A percentile compares a stretch with the other conserved stretches of the same genome.
Conservation (phyloP, 164 flowering plant genomes). For the Warburgia ugandensis region DNA sequence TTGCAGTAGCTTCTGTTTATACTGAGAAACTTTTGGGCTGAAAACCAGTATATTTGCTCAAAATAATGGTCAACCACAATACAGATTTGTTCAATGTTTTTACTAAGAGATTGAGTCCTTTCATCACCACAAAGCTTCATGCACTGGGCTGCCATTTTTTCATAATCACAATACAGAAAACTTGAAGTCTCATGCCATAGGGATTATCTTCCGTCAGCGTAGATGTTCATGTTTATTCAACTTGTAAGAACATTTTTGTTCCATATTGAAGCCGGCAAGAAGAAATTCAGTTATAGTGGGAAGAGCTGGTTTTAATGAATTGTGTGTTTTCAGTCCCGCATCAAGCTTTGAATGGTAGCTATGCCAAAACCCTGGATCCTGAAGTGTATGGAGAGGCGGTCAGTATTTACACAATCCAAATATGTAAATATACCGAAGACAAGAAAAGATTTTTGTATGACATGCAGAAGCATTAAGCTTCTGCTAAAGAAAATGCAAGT, state of each 20-base stretch:
- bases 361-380: constrained; percentile 52
- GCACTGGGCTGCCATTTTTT: constrained; percentile 2
- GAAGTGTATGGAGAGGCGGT: constrained; percentile 43
- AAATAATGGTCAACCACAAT: too few species aligned
- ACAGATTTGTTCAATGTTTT: too few species aligned
- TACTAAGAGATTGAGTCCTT: neutral
- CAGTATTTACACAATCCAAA: constrained; percentile 67
- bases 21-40: too few species aligned
- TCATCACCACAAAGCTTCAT: neutral
- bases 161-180: too few species aligned
- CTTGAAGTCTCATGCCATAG: too few species aligned
- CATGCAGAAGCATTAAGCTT: too few species aligned
- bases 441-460: too few species aligned
- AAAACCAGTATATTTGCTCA: too few species aligned
- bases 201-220: too few species aligned
- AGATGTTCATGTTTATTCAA: neutral
- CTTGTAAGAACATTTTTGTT: neutral
- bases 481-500: too few species aligned
- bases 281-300: constrained; percentile 79
- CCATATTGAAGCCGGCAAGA: constrained; percentile 52
- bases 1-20: too few species aligned
- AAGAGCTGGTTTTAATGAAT: constrained; percentile 65
- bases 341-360: constrained; percentile 56
- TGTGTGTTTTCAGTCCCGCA: constrained; percentile 81
- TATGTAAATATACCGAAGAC: constrained; percentile 28